Evolutionary conservation across 2,329 filamentous ascomycete genomes (phyloP).

Genomic region (Sporothrix euskadiensis): DNA sequence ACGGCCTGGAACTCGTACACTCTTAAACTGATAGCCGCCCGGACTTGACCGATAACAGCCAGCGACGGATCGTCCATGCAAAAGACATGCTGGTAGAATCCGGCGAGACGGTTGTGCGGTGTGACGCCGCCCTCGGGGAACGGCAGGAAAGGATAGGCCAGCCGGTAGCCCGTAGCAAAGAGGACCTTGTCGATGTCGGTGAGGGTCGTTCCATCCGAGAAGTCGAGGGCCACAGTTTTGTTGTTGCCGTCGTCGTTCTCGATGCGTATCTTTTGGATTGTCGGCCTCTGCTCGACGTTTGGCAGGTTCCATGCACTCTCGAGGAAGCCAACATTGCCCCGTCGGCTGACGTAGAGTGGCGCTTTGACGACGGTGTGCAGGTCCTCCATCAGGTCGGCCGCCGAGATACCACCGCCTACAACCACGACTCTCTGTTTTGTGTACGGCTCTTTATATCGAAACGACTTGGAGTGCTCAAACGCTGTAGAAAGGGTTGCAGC

Average conservation of each 20-base stretch:
- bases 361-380: slow-evolving; percentile 48
- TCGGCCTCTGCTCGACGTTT: slow-evolving; percentile 45
- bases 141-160: slow-evolving; percentile 62
- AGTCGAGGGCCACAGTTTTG: slow-evolving; percentile 46
- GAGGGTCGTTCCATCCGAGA: slow-evolving; percentile 57
- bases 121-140: slow-evolving; percentile 37
- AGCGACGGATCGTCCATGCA: slow-evolving; percentile 57
- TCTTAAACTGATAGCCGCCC: slow-evolving; percentile 62
- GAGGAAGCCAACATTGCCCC: slow-evolving; percentile 53
- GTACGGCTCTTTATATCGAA: not conserved
- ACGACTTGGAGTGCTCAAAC: slow-evolving; percentile 45
- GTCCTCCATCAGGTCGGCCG: slow-evolving; percentile 58
- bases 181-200: slow-evolving; percentile 62
- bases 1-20: slow-evolving; percentile 52
- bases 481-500: slow-evolving; percentile 40
- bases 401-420: slow-evolving; percentile 60
- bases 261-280: slow-evolving; percentile 54
- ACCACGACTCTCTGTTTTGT: slow-evolving; percentile 51
- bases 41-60: slow-evolving; percentile 55
- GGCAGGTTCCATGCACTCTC: slow-evolving; percentile 59
- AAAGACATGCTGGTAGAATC: slow-evolving; percentile 60
- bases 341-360: slow-evolving; percentile 52
- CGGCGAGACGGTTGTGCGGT: slow-evolving; percentile 51
- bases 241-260: slow-evolving; percentile 38
- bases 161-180: slow-evolving; percentile 68